A percentile compares a stretch with the other conserved stretches of the same genome.
Conservation (phyloP, 345 rosid species). For the Mercurialis annua region DNA sequence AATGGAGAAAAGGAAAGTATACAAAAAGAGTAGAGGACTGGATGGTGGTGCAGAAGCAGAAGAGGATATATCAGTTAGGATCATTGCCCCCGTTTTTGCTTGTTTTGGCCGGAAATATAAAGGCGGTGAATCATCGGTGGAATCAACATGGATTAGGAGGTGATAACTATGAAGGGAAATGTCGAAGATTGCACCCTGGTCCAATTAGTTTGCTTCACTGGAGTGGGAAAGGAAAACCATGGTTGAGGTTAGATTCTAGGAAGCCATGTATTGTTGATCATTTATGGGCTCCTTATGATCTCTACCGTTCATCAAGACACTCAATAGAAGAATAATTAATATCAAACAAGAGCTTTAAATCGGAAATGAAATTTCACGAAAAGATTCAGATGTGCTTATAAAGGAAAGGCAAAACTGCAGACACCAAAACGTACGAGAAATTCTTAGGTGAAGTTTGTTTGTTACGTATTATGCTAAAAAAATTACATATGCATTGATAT, state of each 20-base stretch:
- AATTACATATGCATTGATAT: no score
- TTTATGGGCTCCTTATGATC: constrained; percentile 70
- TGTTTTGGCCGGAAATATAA: constrained; percentile 56
- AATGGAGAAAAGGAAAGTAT: constrained; percentile 52
- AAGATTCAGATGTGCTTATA: no score
- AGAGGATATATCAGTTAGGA: constrained; percentile 62
- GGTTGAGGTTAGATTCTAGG: constrained; percentile 56
- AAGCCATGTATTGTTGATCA: constrained; percentile 62
- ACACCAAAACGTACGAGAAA: no score
- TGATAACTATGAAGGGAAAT: constrained; percentile 56
- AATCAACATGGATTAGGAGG: constrained; percentile 75
- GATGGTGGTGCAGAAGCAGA: constrained; percentile 53
- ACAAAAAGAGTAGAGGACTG: constrained; percentile 53
- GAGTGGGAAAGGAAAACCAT: constrained; percentile 74
- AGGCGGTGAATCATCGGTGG: constrained; percentile 64
- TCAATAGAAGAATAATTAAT: constrained; percentile 41
- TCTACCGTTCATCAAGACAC: constrained; percentile 53
- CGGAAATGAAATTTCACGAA: no score
- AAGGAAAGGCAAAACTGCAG: no score
- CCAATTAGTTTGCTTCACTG: constrained; percentile 67
- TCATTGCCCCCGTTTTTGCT: constrained; percentile 63
- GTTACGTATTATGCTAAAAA: no score
- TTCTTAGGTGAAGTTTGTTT: no score
- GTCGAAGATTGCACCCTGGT: constrained; percentile 64
- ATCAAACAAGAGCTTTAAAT: no score